A percentile compares a stretch with the other conserved stretches of the same genome.
phyloP scores from a whole-genome alignment of 306 rosid species.

The peach (Prunus persica) region Prunus_persica_NCBIv2 NC_034016.1:17601001-17601500 shows the following conservation, averaged over 20 bases:
- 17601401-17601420: not conserved
- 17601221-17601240: not conserved
- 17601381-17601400: not conserved
- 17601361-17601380: not conserved
- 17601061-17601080: constrained; percentile 41
- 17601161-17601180: not conserved
- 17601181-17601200: not conserved
- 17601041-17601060: constrained; percentile 41
- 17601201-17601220: not conserved
- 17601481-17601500: not conserved
- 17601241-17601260: not conserved
- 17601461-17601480: too few species aligned
- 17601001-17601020: constrained; percentile 39
- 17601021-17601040: constrained; percentile 52
- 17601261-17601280: not conserved
- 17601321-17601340: not conserved
- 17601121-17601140: constrained; percentile 28
- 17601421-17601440: not conserved
- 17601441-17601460: not conserved
- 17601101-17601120: constrained; percentile 39
- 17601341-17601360: not conserved
- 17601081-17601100: constrained; percentile 82
- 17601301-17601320: not conserved
- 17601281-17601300: not conserved
- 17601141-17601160: constrained; percentile 5